Evolutionary conservation across 148 eudicot genomes (phyloP).

Genomic region (Nyssa sinensis): DNA sequence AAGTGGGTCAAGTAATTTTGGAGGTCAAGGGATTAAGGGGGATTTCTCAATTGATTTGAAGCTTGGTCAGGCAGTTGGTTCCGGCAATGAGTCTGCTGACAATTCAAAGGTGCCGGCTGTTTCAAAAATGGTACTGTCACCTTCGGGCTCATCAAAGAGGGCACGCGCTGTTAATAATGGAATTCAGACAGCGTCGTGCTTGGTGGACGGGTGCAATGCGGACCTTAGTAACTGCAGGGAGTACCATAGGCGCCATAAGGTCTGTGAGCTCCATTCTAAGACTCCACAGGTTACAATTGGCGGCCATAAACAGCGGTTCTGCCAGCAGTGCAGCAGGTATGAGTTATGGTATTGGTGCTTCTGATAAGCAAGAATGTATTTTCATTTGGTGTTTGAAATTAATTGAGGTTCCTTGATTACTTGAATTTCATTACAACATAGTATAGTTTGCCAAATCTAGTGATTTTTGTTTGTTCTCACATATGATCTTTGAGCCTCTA

Average conservation of each 20-base stretch:
- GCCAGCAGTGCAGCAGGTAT: conserved; percentile 81
- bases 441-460: neutral
- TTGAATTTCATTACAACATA: neutral
- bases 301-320: conserved; percentile 60
- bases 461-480: neutral
- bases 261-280: conserved; percentile 73
- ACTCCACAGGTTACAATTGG: conserved; percentile 55
- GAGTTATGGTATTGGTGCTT: neutral
- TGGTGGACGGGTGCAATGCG: conserved; percentile 63
- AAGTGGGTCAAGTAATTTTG: conserved; percentile 27
- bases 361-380: neutral
- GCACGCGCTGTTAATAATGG: conserved; percentile 38
- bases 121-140: conserved; percentile 33
- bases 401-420: neutral
- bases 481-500: too few relatives aligned
- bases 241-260: conserved; percentile 73
- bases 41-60: conserved; percentile 42
- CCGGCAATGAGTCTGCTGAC: conserved; percentile 19
- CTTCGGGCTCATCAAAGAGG: conserved; percentile 51
- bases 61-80: conserved; percentile 41
- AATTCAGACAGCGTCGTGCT: conserved; percentile 41
- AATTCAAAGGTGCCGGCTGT: conserved; percentile 20
- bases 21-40: conserved; percentile 19
- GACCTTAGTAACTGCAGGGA: conserved; percentile 65
- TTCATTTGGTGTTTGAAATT: neutral